phyloP scores from a whole-genome alignment of 192 early-diverging fungal genomes.

The Chytriomyces sp. region DNA sequence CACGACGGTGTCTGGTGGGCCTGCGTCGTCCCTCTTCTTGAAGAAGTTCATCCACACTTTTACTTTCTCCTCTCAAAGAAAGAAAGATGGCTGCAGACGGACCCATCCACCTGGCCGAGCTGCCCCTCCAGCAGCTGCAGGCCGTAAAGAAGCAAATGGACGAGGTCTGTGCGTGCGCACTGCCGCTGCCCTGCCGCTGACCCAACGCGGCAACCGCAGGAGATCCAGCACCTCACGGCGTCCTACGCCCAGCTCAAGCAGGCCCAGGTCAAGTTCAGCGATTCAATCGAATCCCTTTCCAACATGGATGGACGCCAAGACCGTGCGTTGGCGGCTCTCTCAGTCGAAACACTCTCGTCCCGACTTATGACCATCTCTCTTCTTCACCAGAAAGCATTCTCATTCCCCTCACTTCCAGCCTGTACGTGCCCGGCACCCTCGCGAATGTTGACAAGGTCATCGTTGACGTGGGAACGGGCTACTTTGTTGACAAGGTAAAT shows the following conservation, averaged over 20 bases:
- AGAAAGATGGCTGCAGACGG: neutral
- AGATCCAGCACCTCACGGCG: constrained; percentile 80
- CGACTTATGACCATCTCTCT: neutral
- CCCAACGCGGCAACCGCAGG: constrained; percentile 47
- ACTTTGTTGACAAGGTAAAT: constrained; percentile 88
- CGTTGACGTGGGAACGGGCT: constrained; percentile 96
- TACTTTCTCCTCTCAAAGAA: no score
- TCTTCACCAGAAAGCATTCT: constrained; percentile 59
- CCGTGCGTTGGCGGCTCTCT: constrained; percentile 32
- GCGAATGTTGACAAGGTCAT: constrained; percentile 80
- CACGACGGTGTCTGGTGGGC: neutral
- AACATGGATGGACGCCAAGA: constrained; percentile 54
- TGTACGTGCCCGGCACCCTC: constrained; percentile 91
- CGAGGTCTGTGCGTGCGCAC: constrained; percentile 55
- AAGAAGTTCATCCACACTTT: constrained; percentile 15
- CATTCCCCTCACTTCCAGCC: constrained; percentile 75
- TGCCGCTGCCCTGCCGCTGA: neutral
- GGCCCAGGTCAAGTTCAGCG: constrained; percentile 83
- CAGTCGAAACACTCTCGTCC: neutral
- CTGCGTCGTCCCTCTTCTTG: neutral
- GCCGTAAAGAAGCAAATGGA: constrained; percentile 83
- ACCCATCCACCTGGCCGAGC: constrained; percentile 77
- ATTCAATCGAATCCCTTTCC: constrained; percentile 76
- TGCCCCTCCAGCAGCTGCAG: constrained; percentile 81
- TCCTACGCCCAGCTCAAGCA: constrained; percentile 87